Base-by-base conservation (phyloP, 768 basidiomycete species). In the Boletus tomentosulus region DNA sequence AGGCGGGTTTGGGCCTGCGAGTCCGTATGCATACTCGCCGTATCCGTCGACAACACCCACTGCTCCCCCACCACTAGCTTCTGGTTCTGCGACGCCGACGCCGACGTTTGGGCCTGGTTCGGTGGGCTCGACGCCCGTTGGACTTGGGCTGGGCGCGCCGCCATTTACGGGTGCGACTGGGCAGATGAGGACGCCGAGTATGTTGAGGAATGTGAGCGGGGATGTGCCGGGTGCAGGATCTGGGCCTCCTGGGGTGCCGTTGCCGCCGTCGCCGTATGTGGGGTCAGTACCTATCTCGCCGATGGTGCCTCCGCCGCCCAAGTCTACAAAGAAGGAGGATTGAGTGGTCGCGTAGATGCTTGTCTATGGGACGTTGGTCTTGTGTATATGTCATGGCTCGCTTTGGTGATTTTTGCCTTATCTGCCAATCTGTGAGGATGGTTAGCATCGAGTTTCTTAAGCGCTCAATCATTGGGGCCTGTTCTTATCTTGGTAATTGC, bases 11-110 rank as follows among this genome's bases (percentile, higher is more conserved):
- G 61, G 60, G 0, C 52, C 57, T 12, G 7, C 31, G 55, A 69
- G 65, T 50, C 63, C 70, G 13, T 70, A 66, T 47, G 61, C 69
- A 0, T 63, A 66, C 25, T 65, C 73, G 7, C 73, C 75, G 1
- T 69, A 57, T 71, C 68, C 46, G 6, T n/a, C 64, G 11, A 31
- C 58, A 4, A 53, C 46, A 0, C 56, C 57, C 7, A 19, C 19
- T 19, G 28, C 16, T 24, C 35, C 25, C 1, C 55, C 55, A 0
- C 63, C 57, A 0, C 54, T 49, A 0, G 27, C 46, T 11, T 51
- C 43, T 4, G 19, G 25, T 12, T 44, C 69, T 16, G 52, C 51
- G 64, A 15, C 71, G 61, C 34, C 77, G 71, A 56, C 52, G 58
- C 12, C 31, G 12, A 34, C 65, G 64, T 42, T 54, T 48, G 53